phyloP scores from a whole-genome alignment of 176 grass and related monocot genomes.

The Tillandsia fasciculata region DNA sequence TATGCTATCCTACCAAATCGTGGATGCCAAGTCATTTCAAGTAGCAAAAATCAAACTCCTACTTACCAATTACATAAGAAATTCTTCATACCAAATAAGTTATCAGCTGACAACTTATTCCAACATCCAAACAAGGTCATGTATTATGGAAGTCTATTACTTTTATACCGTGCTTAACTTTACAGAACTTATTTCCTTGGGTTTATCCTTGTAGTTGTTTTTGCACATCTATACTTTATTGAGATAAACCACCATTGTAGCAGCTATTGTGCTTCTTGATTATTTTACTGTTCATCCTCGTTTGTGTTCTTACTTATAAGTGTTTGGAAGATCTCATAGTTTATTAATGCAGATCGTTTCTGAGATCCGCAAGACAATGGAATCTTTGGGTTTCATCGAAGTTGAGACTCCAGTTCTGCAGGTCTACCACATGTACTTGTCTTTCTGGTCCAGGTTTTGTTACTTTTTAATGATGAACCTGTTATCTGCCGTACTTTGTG shows the following conservation, averaged over 20 bases:
- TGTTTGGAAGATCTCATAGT: background rate
- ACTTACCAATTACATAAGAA: too few relatives aligned
- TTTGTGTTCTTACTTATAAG: background rate
- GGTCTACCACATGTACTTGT: constrained; percentile 32
- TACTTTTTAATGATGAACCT: constrained; percentile 3
- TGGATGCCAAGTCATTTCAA: too few relatives aligned
- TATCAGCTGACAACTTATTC: background rate
- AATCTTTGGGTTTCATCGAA: constrained; percentile 96
- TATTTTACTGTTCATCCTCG: background rate
- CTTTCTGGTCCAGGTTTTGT: constrained; percentile 7
- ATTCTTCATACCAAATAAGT: too few relatives aligned
- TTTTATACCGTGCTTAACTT: constrained; percentile 4
- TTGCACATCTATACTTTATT: too few relatives aligned
- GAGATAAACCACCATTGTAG: too few relatives aligned
- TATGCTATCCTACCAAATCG: too few relatives aligned
- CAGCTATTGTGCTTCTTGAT: background rate
- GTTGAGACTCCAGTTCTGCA: constrained; percentile 98
- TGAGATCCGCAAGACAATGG: constrained; percentile 92
- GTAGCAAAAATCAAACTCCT: too few relatives aligned
- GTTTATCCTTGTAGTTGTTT: too few relatives aligned
- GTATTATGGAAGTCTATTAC: constrained; percentile 13
- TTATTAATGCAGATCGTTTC: constrained; percentile 54
- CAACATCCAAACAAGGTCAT: background rate
- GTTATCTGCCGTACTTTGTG: background rate
- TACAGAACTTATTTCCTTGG: constrained; percentile 12